Evolutionary conservation across 805 yeast species (phyloP).

Genomic region (Kluyveromyces siamensis): DNA sequence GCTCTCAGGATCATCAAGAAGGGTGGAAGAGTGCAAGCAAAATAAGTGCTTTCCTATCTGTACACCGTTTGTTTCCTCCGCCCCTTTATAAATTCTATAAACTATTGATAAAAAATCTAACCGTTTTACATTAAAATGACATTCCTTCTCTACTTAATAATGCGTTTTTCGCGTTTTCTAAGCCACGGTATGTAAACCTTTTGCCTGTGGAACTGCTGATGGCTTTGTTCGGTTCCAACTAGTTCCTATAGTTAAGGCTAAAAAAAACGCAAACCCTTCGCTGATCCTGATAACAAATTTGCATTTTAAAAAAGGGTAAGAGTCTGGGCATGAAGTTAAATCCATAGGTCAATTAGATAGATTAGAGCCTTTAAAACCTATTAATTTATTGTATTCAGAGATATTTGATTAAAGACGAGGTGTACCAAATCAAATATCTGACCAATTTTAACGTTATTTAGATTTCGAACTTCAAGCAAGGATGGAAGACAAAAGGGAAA

Average conservation of each 20-base stretch:
- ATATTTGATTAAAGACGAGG: background rate
- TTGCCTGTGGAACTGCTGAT: background rate
- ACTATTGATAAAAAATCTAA: background rate
- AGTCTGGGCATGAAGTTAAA: no score
- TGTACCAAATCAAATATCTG: background rate
- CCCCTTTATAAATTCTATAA: background rate
- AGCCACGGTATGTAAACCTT: background rate
- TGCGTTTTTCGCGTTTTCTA: background rate
- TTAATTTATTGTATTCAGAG: no score
- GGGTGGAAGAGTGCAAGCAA: constrained; percentile 8
- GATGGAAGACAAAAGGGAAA: background rate
- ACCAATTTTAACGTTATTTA: background rate
- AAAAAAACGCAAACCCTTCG: no score
- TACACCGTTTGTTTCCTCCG: background rate
- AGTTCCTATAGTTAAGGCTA: background rate
- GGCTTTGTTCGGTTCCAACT: background rate
- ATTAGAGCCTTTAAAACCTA: no score
- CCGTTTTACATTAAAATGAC: background rate
- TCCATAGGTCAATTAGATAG: no score
- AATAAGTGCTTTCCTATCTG: background rate
- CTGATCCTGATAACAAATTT: no score
- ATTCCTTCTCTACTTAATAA: background rate
- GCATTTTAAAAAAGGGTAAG: no score
- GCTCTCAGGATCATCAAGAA: constrained; percentile 38
- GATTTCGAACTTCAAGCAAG: background rate